A percentile compares a stretch with the other conserved stretches of the same genome.
Evolutionary conservation across 2,329 filamentous ascomycete species (phyloP).

Genomic region (Cadophora gregata): DNA sequence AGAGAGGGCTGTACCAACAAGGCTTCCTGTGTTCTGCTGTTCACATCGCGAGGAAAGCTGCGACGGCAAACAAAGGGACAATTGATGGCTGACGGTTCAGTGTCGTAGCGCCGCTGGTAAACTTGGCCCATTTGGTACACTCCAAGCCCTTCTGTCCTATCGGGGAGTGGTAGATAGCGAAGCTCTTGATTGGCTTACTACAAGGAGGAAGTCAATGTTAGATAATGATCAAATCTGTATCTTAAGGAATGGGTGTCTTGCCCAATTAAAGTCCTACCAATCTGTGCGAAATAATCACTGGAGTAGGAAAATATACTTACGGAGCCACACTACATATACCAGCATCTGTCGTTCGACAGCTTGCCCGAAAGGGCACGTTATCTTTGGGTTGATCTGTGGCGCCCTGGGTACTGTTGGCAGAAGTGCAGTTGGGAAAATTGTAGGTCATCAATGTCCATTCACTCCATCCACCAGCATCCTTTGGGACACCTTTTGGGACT

Average conservation of each 20-base stretch:
- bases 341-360: background rate
- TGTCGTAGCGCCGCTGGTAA: background rate
- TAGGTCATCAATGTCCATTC: background rate
- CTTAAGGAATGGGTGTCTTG: background rate
- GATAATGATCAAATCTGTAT: background rate
- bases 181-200: background rate
- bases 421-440: background rate
- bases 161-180: background rate
- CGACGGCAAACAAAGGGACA: background rate
- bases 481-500: background rate
- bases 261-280: background rate
- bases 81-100: background rate
- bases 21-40: background rate
- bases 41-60: background rate
- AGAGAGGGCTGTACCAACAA: background rate
- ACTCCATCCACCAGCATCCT: background rate
- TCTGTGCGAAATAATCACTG: background rate
- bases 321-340: background rate
- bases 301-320: background rate
- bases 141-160: background rate
- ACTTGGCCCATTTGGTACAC: background rate
- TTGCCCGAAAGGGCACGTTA: background rate
- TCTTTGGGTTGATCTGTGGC: background rate
- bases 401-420: background rate
- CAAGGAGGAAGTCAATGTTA: background rate